Evolutionary conservation across 2,329 filamentous ascomycete species (phyloP).

Genomic region (Fusarium setosum): DNA sequence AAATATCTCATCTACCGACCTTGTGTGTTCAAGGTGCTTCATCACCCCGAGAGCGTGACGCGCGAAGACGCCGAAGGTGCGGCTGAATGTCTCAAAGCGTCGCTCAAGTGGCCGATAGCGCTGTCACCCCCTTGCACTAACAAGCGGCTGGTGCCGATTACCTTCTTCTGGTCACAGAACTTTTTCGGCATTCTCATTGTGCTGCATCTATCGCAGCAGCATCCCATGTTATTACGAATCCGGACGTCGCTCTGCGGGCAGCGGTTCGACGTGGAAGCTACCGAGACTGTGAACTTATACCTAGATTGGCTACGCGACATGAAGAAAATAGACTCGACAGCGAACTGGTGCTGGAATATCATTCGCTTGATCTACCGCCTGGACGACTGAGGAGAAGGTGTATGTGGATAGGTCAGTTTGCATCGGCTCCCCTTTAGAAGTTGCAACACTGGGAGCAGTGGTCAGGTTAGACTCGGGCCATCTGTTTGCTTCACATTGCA

Average conservation of each 20-base stretch:
- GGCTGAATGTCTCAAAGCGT: slow-evolving; percentile 67
- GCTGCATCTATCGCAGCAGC: slow-evolving; percentile 64
- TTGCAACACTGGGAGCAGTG: background rate
- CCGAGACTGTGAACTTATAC: slow-evolving; percentile 62
- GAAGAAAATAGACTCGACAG: slow-evolving; percentile 63
- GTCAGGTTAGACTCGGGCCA: slow-evolving; percentile 3
- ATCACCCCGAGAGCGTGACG: slow-evolving; percentile 65
- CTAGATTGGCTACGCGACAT: slow-evolving; percentile 71
- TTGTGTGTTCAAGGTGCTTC: slow-evolving; percentile 69
- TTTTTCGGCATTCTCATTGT: slow-evolving; percentile 69
- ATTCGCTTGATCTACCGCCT: slow-evolving; percentile 59
- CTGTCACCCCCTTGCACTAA: slow-evolving; percentile 66
- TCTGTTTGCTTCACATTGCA: background rate
- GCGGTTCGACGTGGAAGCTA: slow-evolving; percentile 62
- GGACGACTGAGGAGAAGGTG: slow-evolving; percentile 34
- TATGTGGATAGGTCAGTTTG: background rate
- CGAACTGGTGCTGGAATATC: slow-evolving; percentile 67
- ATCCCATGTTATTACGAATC: slow-evolving; percentile 62
- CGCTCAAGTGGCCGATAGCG: slow-evolving; percentile 69
- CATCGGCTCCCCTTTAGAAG: background rate
- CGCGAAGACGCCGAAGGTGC: slow-evolving; percentile 64
- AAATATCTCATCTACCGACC: slow-evolving; percentile 69
- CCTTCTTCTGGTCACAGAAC: slow-evolving; percentile 73
- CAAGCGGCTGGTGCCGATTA: slow-evolving; percentile 68
- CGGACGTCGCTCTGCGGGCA: slow-evolving; percentile 59